Evolutionary conservation across 345 rosid species (phyloP), one percentile per base, ranked within the genome.

Genomic region (Excoecaria agallocha): DNA sequence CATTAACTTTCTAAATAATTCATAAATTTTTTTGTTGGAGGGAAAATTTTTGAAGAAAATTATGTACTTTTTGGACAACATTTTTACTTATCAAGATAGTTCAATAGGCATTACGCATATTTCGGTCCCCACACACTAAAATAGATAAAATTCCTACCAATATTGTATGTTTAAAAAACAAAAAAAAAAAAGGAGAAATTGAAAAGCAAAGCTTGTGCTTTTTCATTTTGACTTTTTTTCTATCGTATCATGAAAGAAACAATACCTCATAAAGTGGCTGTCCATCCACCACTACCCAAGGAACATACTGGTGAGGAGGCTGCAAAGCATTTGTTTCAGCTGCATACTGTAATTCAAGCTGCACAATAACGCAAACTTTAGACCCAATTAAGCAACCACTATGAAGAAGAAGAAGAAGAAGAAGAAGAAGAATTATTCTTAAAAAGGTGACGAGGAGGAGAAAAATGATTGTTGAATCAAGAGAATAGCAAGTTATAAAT

Each of bases 251-350:
- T 19, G 24, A 41, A 78, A 46, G 41, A 56, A 82, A 77, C 87
- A 24, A 82, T 30, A 92, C 98, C 86, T 92, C 97, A 52, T 91
- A 94, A 72, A 94, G 96, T 43, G 98, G 98, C 79, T 87, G 87
- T 46, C 96, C 98, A 83, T 94, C 81, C 69, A 94, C 98, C 46
- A 90, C 95, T 3, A 92, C 98, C 97, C 98, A 94, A 3, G 98
- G 97, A 68, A 94, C 98, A 59, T 91, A 94, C 46, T 72, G 43
- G 80, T 94, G 98, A 72, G 98, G 93, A 57, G 98, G 98, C 76
- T 88, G 76, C 61, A 92, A 96, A 41, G 89, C 86, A 79, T 75
- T 78, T 6, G 98, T 94, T 83, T 94, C 98, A 16, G 88, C 89
- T 16, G 91, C 98, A 80, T 89, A 92, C 78, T 83, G 63, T 70